A percentile compares a stretch with the other conserved stretches of the same genome.
phyloP scores from a whole-genome alignment of 495 filamentous ascomycete genomes.

The Lasiosphaeriaceae sp. region DNA sequence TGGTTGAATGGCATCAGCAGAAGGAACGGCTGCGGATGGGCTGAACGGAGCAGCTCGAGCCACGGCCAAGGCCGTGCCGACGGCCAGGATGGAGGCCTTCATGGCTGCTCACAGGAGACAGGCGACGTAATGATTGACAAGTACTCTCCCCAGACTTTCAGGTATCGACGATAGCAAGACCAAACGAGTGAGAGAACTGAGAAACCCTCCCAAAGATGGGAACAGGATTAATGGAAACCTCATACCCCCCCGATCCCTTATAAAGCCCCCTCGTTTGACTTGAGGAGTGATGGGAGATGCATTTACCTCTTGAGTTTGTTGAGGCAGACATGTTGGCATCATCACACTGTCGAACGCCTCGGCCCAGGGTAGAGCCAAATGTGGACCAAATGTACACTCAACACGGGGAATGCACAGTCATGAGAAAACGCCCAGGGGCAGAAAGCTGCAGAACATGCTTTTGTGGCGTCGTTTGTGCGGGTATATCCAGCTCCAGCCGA shows the following conservation, averaged over 20 bases:
- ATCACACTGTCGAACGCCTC: background rate
- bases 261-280: background rate
- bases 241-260: background rate
- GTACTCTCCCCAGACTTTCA: background rate
- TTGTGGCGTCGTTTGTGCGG: slow-evolving; percentile 12
- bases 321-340: background rate
- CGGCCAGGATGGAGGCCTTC: slow-evolving; percentile 19
- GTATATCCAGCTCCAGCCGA: slow-evolving; percentile 15
- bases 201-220: background rate
- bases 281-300: background rate
- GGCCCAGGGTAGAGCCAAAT: background rate
- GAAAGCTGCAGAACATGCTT: slow-evolving; percentile 10
- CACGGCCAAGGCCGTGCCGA: slow-evolving; percentile 14
- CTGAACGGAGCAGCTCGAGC: slow-evolving; percentile 6
- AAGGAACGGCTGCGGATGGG: background rate
- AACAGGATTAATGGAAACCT: background rate
- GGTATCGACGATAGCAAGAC: background rate
- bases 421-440: background rate
- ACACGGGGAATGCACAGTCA: no score
- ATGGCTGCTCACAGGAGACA: slow-evolving; percentile 14
- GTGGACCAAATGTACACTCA: background rate
- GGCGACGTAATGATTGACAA: background rate
- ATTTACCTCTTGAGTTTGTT: slow-evolving; percentile 5
- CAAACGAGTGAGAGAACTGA: background rate
- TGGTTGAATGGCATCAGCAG: background rate